Base-by-base conservation (phyloP, 805 yeast genomes). In the Saccharomycopsis vini region DNA sequence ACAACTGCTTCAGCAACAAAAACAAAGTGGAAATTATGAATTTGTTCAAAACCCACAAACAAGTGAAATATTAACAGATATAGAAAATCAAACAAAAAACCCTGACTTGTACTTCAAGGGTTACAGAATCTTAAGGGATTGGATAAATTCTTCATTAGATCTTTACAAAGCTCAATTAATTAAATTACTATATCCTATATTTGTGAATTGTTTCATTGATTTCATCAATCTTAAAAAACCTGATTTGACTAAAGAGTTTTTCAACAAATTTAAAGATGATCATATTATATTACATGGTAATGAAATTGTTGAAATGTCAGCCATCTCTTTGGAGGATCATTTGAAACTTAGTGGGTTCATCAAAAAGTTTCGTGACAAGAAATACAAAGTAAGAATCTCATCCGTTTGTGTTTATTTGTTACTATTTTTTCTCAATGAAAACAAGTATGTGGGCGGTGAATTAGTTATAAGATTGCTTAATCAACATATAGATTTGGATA, bases 131-230 rank as follows among this genome's bases (percentile, higher is more conserved):
- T 72, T 88, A 50, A 74, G 84, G 50, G 79, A 79, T 40, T 92
- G 97, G 97, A 84, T 86, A 33, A 95, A 87, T 53, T 72, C 86
- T 15, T 87, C 96, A 0, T 69, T 92, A 54, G 98, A 90, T 60
- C 72, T 92, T 63, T 92, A 92, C 62, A 82, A 77, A 62, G 88
- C 94, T 15, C 97, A 92, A 61, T 69, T 92, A 48, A 74, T 81
- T 45, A 75, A 92, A 51, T 73, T 90, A 35, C 64, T 90, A 53
- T 92, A 84, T 60, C 99, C 99, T 4, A 70, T 92, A n/a, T 92
- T 89, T 62, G 81, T 90, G 41, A 95, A 90, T 61, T 76, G 87
- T 54, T 92, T 77, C 58, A 67, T 92, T 49, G 90, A 87, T 54
- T 69, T 92, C 45, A 77, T 90, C 18, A 66, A 75, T 36, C 21